A percentile compares a stretch with the other conserved stretches of the same genome.
These are phyloP conservation scores for Ambispora gerdemannii DNA, from an alignment of 192 early-diverging fungal species.

Conservation along the genomic window DNA sequence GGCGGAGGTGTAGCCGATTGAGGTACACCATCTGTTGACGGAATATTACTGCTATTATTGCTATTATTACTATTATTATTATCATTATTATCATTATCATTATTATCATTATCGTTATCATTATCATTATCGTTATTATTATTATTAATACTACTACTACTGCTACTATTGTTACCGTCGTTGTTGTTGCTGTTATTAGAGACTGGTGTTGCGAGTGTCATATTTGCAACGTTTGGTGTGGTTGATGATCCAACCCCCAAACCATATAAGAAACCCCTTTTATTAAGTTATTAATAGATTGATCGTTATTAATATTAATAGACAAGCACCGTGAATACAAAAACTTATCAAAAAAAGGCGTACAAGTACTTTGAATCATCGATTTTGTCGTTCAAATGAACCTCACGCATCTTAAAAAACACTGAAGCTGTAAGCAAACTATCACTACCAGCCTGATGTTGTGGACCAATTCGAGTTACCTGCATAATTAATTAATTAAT, in stretches of 20 bases:
- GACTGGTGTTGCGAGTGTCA: background rate
- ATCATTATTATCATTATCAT: background rate
- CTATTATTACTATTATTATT: conserved; percentile 16
- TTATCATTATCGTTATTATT: too few relatives aligned
- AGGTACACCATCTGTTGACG: background rate
- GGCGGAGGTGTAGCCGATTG: background rate
- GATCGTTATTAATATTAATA: background rate
- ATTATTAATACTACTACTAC: too few relatives aligned
- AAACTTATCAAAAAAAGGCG: conserved; percentile 22
- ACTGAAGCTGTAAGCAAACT: conserved; percentile 91
- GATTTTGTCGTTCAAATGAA: conserved; percentile 93
- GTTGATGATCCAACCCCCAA: conserved; percentile 33
- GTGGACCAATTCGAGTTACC: conserved; percentile 89
- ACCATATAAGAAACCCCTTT: conserved; percentile 52
- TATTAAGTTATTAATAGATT: background rate
- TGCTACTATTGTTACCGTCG: background rate
- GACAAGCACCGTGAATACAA: background rate
- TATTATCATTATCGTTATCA: background rate
- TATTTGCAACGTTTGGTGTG: conserved; percentile 12
- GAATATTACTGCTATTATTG: background rate
- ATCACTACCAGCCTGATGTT: conserved; percentile 99
- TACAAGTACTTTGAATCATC: conserved; percentile 91
- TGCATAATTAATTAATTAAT: conserved; percentile 29
- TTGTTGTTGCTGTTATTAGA: background rate
- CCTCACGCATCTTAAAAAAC: conserved; percentile 98